A percentile compares a stretch with the other conserved stretches of the same genome.
Evolutionary conservation across 2,329 filamentous ascomycete genomes (phyloP).

Genomic region (Boeremia exigua): DNA sequence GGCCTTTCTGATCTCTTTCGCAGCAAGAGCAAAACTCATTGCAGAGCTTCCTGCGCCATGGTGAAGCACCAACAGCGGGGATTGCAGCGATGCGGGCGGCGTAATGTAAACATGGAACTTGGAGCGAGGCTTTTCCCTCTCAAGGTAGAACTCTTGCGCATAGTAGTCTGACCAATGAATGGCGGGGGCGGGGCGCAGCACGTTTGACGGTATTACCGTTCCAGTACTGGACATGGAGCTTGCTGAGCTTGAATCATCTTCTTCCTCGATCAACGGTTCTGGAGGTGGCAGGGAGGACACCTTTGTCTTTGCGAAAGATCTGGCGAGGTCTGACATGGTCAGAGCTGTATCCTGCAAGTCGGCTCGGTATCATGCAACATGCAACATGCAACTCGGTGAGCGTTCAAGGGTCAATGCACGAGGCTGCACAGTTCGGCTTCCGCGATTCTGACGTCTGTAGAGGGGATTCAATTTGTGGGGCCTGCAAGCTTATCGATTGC

Average conservation of each 20-base stretch:
- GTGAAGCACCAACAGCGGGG: slow-evolving; percentile 89
- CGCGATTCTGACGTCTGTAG: slow-evolving; percentile 12
- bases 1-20: slow-evolving; percentile 75
- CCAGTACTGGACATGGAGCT: slow-evolving; percentile 93
- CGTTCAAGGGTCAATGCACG: neutral
- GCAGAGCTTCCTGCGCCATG: slow-evolving; percentile 95
- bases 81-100: slow-evolving; percentile 70
- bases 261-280: slow-evolving; percentile 57
- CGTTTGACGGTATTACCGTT: slow-evolving; percentile 82
- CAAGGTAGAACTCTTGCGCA: slow-evolving; percentile 81
- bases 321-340: slow-evolving; percentile 80
- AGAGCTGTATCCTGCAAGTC: neutral
- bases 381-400: neutral
- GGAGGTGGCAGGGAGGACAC: slow-evolving; percentile 65
- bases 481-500: slow-evolving; percentile 15
- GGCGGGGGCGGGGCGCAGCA: slow-evolving; percentile 65
- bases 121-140: slow-evolving; percentile 55
- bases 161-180: slow-evolving; percentile 91
- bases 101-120: slow-evolving; percentile 87
- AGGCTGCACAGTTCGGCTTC: neutral
- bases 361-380: neutral
- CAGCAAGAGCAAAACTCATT: slow-evolving; percentile 85
- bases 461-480: slow-evolving; percentile 12
- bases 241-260: slow-evolving; percentile 60
- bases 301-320: slow-evolving; percentile 78